Base-by-base conservation (phyloP, 176 grass and related monocot species). In the Canna indica region DNA sequence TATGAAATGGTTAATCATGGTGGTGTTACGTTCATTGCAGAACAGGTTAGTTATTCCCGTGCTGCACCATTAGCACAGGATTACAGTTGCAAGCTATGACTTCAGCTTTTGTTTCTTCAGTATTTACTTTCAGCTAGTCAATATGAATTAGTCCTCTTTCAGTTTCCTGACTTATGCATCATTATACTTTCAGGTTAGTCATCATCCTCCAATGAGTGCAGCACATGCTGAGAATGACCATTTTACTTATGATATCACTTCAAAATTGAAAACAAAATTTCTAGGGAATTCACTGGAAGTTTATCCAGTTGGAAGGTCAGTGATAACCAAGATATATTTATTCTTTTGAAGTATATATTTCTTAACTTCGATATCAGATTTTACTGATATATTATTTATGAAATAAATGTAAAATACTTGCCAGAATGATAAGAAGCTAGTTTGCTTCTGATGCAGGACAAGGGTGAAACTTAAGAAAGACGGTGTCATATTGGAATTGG, bases 161-260 rank as follows among this genome's bases (percentile, higher is more conserved):
- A 12, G 16, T 5, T 69, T 45, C 9, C 26, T 24, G 22, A n/a
- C n/a, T 46, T 12, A 24, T 69, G n/a, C 25, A 47, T 47, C 20
- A 31, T 16, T 17, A 16, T 70, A 31, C 45, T 70, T 47, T 76
- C 69, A 94, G 94, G 95, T 99, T 63, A 99, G 90, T 56, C 94
- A 99, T 70, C 95, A 99, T 85, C 95, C 95, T 75, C 95, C 95
- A 13, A 99, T 88, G 95, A 84, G 95, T 54, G 90, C n/a, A 39
- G 95, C 82, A 53, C 95, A 99, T 80, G 79, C 79, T 78, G 95
- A 99, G 78, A 99, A 99, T 35, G 82, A 84, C 1, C 95, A 99
- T 86, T 99, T 99, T 81, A 88, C 71, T 24, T 99, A 99, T 75
- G 95, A 99, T 72, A 99, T 99, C 15, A 90, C 95, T 9, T 99